phyloP scores from a whole-genome alignment of 176 grass and related monocot species.

The Stipa capillata region DNA sequence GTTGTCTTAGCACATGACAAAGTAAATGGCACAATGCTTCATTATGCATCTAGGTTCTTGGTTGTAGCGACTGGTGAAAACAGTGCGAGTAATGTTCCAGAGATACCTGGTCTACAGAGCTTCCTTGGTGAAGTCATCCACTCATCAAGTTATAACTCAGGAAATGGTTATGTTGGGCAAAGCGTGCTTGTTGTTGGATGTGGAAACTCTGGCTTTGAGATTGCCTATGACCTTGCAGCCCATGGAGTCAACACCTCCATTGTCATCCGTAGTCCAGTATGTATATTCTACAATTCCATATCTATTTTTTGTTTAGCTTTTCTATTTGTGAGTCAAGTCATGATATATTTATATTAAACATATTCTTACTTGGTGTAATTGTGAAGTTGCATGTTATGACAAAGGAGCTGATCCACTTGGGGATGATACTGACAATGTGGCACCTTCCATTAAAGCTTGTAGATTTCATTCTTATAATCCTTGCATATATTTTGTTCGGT shows the following conservation, averaged over 20 bases:
- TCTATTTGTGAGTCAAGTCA: neutral
- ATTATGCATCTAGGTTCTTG: constrained; percentile 40
- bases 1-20: constrained; percentile 3
- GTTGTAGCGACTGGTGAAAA: constrained; percentile 71
- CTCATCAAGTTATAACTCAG: constrained; percentile 41
- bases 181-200: constrained; percentile 56
- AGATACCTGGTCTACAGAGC: constrained; percentile 20
- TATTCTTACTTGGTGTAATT: neutral
- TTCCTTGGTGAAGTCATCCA: constrained; percentile 53
- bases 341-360: neutral
- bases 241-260: constrained; percentile 43
- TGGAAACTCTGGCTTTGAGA: constrained; percentile 83
- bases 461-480: constrained; percentile 31
- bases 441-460: constrained; percentile 21
- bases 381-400: constrained; percentile 58
- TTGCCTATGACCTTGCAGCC: constrained; percentile 49
- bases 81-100: constrained; percentile 11
- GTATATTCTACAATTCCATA: neutral
- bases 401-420: constrained; percentile 39
- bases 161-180: neutral
- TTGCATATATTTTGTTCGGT: constrained; percentile 36
- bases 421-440: constrained; percentile 42
- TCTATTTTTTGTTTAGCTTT: neutral
- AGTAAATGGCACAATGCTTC: neutral
- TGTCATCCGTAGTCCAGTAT: constrained; percentile 37